Base-by-base conservation (phyloP, 306 rosid species). In the Psophocarpus tetragonolobus region DNA sequence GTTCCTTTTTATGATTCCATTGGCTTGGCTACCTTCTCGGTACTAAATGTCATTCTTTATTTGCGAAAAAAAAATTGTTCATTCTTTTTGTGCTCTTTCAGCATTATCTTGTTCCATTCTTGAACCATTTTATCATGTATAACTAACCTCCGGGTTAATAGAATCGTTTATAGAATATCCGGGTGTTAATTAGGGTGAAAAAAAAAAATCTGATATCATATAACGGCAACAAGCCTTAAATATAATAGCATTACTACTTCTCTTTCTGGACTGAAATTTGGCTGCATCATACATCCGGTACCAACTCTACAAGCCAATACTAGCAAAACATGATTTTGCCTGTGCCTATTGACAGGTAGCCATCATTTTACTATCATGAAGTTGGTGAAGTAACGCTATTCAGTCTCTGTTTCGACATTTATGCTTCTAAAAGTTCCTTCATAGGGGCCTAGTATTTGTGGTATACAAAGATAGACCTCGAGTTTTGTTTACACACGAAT, bases 31-130 rank as follows among this genome's bases (percentile, higher is more conserved):
- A 61, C 80, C 62, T 74, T 74, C 74, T 11, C 76, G 50, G 30
- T 39, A 51, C 68, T 62, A 39, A 32, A 74, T 79, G 81, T 24
- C 81, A 83, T 61, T 79, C 83, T 74, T 83, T 79, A 20, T 61
- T 47, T 62, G 67, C 71, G 51, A 50, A 69, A 65, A 30, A 21
- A 39, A 30, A 50, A 54, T 26, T 5, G 73, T 67, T 63, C 65
- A 54, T 71, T 78, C 44, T 38, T 71, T 18, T 15, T 18, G 73
- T 66, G 50, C 58, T 72, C 69, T 57, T 57, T 60, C 35, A 20
- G 77, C 26, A 27, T 8, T 50, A 48, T 78, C 48, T 53, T 77
- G 47, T 42, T 64, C 75, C n/a, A 24, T 41, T 53, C 61, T 60
- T 1, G 13, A 44, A 42, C 65, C 33, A 44, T 63, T 48, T 72